phyloP scores from a whole-genome alignment of 2,329 filamentous ascomycete genomes.

The Neofusicoccum kwambonambiense region DNA sequence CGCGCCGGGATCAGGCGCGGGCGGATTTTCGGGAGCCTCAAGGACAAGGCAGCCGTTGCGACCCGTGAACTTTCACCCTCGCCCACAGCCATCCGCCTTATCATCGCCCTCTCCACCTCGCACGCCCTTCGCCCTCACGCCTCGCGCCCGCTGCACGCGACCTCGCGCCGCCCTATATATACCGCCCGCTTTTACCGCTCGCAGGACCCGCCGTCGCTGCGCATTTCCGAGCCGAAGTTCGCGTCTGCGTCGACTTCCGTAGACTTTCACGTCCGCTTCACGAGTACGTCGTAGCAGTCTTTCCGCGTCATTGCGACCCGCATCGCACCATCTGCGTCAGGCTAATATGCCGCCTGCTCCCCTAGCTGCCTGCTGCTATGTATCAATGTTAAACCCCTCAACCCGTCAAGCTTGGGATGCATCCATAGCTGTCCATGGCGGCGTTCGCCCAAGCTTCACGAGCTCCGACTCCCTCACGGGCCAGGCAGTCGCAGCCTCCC shows the following conservation, averaged over 20 bases:
- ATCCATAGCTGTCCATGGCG: slow-evolving; percentile 34
- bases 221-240: not conserved
- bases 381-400: slow-evolving; percentile 3
- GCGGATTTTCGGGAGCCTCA: slow-evolving; percentile 5
- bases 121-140: not conserved
- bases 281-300: slow-evolving; percentile 1
- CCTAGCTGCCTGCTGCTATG: not conserved
- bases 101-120: slow-evolving; percentile 2
- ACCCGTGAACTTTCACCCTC: not conserved
- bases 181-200: not conserved
- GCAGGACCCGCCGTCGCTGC: not conserved
- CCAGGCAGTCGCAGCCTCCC: slow-evolving; percentile 10
- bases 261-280: not conserved
- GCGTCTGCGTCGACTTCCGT: not conserved
- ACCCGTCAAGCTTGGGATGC: slow-evolving; percentile 15
- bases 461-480: slow-evolving; percentile 23
- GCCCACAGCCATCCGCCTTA: not conserved
- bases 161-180: not conserved
- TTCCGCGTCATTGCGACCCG: slow-evolving; percentile 1
- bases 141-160: not conserved
- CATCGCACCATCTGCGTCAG: not conserved
- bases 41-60: slow-evolving; percentile 3
- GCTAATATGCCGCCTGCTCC: not conserved
- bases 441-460: slow-evolving; percentile 29
- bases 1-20: not conserved